Evolutionary conservation across 2,329 filamentous ascomycete species (phyloP), one percentile per base, ranked within the genome.

Genomic region (Ophiostoma novo-ulmi): DNA sequence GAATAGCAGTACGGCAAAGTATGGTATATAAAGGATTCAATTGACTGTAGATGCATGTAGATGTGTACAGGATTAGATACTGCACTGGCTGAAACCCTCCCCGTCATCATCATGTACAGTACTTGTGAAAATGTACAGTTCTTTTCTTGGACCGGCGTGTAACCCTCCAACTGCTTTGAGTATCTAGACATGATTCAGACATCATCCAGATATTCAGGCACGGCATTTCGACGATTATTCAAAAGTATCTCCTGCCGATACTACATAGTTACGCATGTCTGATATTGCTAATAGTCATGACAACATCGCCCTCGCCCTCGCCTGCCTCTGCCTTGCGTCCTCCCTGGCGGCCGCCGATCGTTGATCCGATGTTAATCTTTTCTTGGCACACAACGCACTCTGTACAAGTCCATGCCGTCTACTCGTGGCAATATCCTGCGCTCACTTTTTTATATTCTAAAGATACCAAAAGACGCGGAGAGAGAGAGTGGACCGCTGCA

Each of bases 361-460:
- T 26, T 61, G 22, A 31, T 61, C 22, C 13, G 11, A 35, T 61
- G 55, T 17, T 26, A 4, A 58, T 58, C 7, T 26, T 22, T 8
- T 55, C 48, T 4, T 31, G 31, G 2, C 31, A 31, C 31, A 31
- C 31, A 31, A 31, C 31, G 31, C 31, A 31, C 31, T 31, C 31
- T 31, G 14, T 44, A 44, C 17, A 20, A 39, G 22, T 26, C 52
- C 52, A 58, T 58, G 52, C 52, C 52, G 52, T 58, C 52, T 58
- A 22, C 52, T 58, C 52, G 58, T 63, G 58, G 58, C 58, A 48
- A 48, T 35, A 35, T 63, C 58, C 26, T 63, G 26, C 58, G 58
- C 22, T 31, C 17, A 7, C 17, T 1, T 48, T n/a, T 48, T 48
- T 2, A 5, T n/a, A 20, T 48, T 48, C 3, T n/a, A 31, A 63